Conservation (phyloP, 176 grass and related monocot genomes). For the Triticum urartu region DNA sequence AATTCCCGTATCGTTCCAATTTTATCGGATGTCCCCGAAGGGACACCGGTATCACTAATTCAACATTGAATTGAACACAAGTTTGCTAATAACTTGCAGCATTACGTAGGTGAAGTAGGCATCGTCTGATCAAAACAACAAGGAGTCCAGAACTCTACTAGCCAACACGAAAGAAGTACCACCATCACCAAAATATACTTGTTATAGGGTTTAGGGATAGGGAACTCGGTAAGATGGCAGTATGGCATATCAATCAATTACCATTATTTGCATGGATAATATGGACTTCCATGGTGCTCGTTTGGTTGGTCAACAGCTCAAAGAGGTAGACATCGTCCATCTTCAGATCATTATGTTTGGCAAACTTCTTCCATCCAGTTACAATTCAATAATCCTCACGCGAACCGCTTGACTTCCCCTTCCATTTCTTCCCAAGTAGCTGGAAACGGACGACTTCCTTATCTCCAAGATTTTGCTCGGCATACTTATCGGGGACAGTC, state of each 20-base stretch:
- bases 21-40: no score
- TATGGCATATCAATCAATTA: not conserved
- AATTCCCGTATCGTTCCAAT: no score
- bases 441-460: not conserved
- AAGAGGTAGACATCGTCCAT: not conserved
- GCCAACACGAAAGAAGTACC: not conserved
- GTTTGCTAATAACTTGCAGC: no score
- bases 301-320: not conserved
- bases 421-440: not conserved
- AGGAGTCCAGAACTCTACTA: not conserved
- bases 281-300: not conserved
- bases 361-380: not conserved
- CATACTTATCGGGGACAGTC: not conserved
- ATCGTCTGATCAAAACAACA: not conserved
- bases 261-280: not conserved
- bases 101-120: not conserved
- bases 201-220: not conserved
- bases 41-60: not conserved
- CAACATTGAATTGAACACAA: not conserved
- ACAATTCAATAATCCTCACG: not conserved
- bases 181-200: not conserved
- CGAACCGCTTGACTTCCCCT: not conserved
- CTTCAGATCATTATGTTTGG: not conserved
- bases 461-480: not conserved
- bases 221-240: not conserved